Base-by-base conservation (phyloP, 352 stramenopile genomes). In the Phytophthora pluvialis region DNA sequence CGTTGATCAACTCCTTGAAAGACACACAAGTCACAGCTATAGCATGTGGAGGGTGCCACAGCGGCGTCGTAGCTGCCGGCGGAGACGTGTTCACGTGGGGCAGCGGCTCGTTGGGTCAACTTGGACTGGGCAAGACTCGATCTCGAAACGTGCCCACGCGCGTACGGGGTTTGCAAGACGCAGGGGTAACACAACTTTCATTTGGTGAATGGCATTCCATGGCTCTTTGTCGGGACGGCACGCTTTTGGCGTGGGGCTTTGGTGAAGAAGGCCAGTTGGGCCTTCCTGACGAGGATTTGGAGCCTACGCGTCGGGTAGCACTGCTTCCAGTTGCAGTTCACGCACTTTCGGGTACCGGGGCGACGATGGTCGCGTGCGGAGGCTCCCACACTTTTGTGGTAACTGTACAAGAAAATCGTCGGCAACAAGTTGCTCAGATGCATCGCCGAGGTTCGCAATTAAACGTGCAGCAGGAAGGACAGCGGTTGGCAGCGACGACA, bases 151-250 rank as follows among this genome's bases (percentile, higher is more conserved):
- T 75, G 3, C 83, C 83, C 0, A 77, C 75, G 0, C 69, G 75
- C 16, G 70, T 92, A 32, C 75, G 79, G 3, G 26, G 86, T 8
- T 65, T 90, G 11, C 45, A 71, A n/a, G 62, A 73, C 28, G 83
- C 80, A 33, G 53, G 64, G 16, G 79, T 87, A 7, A 56, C 53
- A 21, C 78, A 88, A 46, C 51, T 90, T 47, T 68, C 81, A 15
- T 80, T 90, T 48, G 81, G 81, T 5, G 81, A 92, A 62, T 90
- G 81, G 83, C 81, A 92, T 58, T 92, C 81, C 33, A 80, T 86
- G 65, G 80, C 76, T n/a, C 54, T 92, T 3, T 86, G 77, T 45
- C 73, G 80, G 40, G 72, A 83, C 25, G 78, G 73, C 5, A 73
- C 65, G 0, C 55, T 92, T 43, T 92, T 79, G 38, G 62, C 81